phyloP scores from a whole-genome alignment of 1,284 basidiomycete genomes.

The Ceratobasidium theobromae region DNA sequence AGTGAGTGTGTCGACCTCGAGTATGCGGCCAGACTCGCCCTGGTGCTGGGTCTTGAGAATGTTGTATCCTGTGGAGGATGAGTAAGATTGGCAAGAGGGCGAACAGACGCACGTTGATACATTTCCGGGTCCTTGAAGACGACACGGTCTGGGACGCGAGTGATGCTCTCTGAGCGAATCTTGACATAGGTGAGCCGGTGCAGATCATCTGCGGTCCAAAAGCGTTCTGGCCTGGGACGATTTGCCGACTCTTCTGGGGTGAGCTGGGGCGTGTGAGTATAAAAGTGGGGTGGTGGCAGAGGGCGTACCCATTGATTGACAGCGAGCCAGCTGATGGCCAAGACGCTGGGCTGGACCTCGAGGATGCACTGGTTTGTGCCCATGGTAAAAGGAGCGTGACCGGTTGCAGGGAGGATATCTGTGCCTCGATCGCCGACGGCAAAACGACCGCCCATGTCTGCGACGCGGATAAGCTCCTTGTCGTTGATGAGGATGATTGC shows the following conservation, averaged over 20 bases:
- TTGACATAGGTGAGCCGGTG: constrained; percentile 66
- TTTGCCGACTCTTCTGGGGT: constrained; percentile 55
- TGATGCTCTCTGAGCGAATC: constrained; percentile 59
- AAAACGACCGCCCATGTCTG: constrained; percentile 72
- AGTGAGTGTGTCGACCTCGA: constrained; percentile 59
- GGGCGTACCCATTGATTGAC: constrained; percentile 76
- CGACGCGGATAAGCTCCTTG: constrained; percentile 59
- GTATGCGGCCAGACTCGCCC: constrained; percentile 17
- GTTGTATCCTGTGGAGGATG: neutral
- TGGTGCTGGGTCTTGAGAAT: constrained; percentile 8
- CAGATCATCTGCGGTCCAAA: constrained; percentile 72
- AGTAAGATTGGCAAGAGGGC: neutral
- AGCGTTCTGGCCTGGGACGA: constrained; percentile 66
- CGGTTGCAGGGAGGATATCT: constrained; percentile 66
- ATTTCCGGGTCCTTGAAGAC: constrained; percentile 49
- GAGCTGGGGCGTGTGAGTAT: constrained; percentile 50
- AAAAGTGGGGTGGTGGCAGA: neutral
- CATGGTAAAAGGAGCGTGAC: constrained; percentile 16
- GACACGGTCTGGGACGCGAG: constrained; percentile 54
- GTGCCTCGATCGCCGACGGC: constrained; percentile 68
- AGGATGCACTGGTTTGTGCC: constrained; percentile 43
- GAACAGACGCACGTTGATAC: constrained; percentile 31
- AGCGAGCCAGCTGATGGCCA: constrained; percentile 86
- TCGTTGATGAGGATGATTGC: constrained; percentile 55
- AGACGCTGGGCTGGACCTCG: constrained; percentile 72